Conservation (phyloP, 1,139 yeast genomes). For the Suzukiozyma palmioleophila region DNA sequence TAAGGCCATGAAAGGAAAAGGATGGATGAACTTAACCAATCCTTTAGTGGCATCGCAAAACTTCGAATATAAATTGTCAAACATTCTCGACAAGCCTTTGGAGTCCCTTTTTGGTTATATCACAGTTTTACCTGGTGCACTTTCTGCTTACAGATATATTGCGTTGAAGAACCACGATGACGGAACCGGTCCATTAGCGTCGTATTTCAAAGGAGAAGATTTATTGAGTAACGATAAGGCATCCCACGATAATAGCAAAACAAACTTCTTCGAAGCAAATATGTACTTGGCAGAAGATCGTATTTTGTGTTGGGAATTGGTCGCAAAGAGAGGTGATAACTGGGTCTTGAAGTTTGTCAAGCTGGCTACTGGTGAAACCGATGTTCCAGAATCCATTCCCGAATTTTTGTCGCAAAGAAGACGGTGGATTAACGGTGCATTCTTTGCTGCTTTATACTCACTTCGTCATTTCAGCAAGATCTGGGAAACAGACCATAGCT, state of each 20-base stretch:
- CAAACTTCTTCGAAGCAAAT: conserved; percentile 88
- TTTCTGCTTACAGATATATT: conserved; percentile 88
- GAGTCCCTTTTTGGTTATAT: conserved; percentile 93
- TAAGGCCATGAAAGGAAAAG: conserved; percentile 87
- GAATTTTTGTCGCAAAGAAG: conserved; percentile 94
- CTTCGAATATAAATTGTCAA: conserved; percentile 94
- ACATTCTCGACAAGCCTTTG: conserved; percentile 89
- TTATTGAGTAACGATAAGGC: conserved; percentile 33
- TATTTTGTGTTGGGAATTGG: conserved; percentile 94
- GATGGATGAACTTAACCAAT: conserved; percentile 72
- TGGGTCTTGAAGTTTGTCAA: conserved; percentile 94
- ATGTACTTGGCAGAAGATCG: conserved; percentile 98
- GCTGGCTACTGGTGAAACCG: conserved; percentile 94
- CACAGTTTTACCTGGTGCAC: conserved; percentile 92
- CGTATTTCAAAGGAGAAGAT: conserved; percentile 88
- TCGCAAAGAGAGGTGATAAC: conserved; percentile 78
- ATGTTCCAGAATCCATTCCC: conserved; percentile 87
- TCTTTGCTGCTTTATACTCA: conserved; percentile 91
- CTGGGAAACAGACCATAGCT: conserved; percentile 84
- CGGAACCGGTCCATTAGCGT: conserved; percentile 87
- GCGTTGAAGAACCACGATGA: conserved; percentile 82
- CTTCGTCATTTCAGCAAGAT: conserved; percentile 74
- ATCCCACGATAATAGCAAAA: conserved; percentile 32
- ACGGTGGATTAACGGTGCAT: conserved; percentile 97
- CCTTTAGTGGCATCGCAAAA: conserved; percentile 96